Base-by-base conservation (phyloP, 495 filamentous ascomycete genomes). In the Lophiostoma macrostomum region DNA sequence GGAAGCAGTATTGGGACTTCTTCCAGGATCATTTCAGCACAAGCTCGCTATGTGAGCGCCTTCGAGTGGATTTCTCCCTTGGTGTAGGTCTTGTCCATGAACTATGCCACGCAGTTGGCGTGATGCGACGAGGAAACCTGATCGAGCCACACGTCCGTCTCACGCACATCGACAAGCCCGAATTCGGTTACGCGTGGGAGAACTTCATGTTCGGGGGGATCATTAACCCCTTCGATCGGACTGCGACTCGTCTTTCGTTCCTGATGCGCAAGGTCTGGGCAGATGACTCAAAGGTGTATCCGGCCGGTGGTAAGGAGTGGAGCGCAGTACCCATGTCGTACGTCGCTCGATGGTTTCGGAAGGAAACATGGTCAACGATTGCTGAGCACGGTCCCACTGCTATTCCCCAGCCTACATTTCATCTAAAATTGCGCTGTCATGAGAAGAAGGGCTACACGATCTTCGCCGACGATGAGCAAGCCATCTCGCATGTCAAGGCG, bases 301-400 rank as follows among this genome's bases (percentile, higher is more conserved):
- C 2, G 14, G 28, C 30, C 7, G 43, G 35, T 1, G 58, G 53
- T 5, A 62, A 50, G 28, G 48, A 57, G 36, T 62, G 42, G 31
- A 22, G 29, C 11, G 47, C 53, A 4, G 27, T 57, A 3, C 48
- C 58, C 4, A 31, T 57, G n/a, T 34, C 53, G 4, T 62, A 49
- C 46, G 24, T 57, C 30, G 42, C 47, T 2, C 53, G 57, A 27
- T 62, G 58, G 58, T 62, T 62, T 20, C 58, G 29, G 14, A 53
- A 36, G 19, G 41, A 44, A 4, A 62, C 58, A 2, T 62, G 58
- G 58, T 28, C 34, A 10, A n/a, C 20, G 8, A 57, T 62, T 40
- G 23, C 23, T 8, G n/a, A 53, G 34, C 7, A 39, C 10, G 58
- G 58, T 0, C 58, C 58, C 3, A 13, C 13, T 14, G 53, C 41